Conservation (phyloP, 2,329 filamentous ascomycete genomes). For the Ascochyta pisi region DNA sequence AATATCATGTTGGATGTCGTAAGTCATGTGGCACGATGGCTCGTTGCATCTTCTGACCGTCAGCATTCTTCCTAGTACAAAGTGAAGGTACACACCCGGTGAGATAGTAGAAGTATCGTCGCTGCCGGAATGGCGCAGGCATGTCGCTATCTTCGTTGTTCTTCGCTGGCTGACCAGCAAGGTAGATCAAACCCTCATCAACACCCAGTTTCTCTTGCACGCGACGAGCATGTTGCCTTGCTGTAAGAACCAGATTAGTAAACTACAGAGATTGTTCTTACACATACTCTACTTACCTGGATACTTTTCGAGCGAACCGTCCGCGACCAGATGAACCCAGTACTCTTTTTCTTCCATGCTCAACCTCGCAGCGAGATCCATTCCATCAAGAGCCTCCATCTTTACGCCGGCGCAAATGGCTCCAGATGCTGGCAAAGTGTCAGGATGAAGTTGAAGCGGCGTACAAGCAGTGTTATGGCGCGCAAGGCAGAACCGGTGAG, state of each 20-base stretch:
- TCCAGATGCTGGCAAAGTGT: background rate
- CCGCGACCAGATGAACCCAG: conserved; percentile 45
- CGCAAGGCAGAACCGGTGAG: conserved; percentile 20
- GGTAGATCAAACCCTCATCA: conserved; percentile 60
- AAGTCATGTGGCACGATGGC: conserved; percentile 63
- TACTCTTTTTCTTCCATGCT: conserved; percentile 39
- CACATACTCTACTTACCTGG: conserved; percentile 37
- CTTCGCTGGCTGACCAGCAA: conserved; percentile 59
- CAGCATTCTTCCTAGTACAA: conserved; percentile 6
- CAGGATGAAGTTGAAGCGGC: background rate
- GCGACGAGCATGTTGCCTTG: conserved; percentile 50
- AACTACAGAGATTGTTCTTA: background rate
- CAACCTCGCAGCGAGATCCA: conserved; percentile 37
- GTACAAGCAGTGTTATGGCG: conserved; percentile 10
- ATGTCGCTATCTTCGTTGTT: conserved; percentile 67
- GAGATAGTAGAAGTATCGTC: conserved; percentile 68
- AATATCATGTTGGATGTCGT: conserved; percentile 64
- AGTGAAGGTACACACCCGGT: conserved; percentile 51
- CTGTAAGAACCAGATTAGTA: conserved; percentile 22
- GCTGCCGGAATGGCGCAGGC: conserved; percentile 63
- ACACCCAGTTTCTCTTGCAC: conserved; percentile 47
- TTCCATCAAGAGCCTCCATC: conserved; percentile 38
- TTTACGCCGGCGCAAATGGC: conserved; percentile 10
- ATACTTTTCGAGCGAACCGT: conserved; percentile 48
- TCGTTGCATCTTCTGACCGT: conserved; percentile 50